Evolutionary conservation across 345 rosid species (phyloP).

Genomic region (Eucalyptus coolabah): DNA sequence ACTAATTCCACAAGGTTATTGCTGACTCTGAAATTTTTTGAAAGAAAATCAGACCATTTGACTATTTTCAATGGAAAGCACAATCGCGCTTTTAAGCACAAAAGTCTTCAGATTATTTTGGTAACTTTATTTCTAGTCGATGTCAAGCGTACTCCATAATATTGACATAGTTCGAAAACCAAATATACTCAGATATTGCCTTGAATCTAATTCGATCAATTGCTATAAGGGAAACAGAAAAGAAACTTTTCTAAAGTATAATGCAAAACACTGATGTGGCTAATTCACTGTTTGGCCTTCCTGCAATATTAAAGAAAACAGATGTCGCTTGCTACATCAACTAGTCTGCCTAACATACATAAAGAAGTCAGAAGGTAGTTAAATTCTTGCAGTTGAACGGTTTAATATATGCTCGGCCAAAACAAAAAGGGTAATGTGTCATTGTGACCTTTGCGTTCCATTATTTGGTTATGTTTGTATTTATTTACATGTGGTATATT

Average conservation of each 20-base stretch:
- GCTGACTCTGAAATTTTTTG: background rate
- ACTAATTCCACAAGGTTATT: background rate
- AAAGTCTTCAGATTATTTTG: background rate
- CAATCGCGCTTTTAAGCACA: background rate
- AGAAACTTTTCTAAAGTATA: background rate
- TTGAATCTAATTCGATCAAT: background rate
- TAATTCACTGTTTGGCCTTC: background rate
- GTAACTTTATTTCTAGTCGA: background rate
- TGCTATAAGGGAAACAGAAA: background rate
- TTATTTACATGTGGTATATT: background rate
- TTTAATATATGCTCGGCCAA: background rate
- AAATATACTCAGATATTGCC: background rate
- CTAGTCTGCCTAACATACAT: background rate
- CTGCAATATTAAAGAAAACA: background rate
- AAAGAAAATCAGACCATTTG: background rate
- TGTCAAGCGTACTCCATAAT: background rate
- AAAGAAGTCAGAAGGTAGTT: background rate
- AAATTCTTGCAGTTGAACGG: background rate
- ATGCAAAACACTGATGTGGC: background rate
- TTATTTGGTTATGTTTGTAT: background rate
- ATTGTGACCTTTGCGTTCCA: background rate
- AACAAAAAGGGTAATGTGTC: background rate
- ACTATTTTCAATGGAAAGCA: background rate
- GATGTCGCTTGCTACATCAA: background rate
- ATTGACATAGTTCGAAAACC: background rate